Base-by-base conservation (phyloP, 1,284 basidiomycete species). In the Rhodotorula glutinis region DNA sequence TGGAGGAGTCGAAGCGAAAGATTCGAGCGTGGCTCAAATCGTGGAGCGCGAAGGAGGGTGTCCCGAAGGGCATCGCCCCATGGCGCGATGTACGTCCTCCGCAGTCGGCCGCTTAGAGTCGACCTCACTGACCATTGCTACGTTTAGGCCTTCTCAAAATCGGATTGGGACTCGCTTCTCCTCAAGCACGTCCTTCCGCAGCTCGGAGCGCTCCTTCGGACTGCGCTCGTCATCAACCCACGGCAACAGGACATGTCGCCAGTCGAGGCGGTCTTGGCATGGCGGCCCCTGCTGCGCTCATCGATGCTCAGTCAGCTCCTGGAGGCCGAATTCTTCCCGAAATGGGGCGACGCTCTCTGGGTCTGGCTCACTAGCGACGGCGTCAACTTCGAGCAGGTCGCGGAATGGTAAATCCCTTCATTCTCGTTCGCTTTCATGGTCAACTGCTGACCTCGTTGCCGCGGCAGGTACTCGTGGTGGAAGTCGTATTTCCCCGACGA, bases 261-360 rank as follows among this genome's bases (percentile, higher is more conserved):
- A 0, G 82, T 98, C 43, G 81, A 87, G n/a, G 82, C 82, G 57
- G 87, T 92, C 17, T 81, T 98, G 53, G 81, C 82, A 0, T 99
- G 96, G 96, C 81, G 81, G 23, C 75, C 79, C 30, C 82, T 92
- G 53, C 81, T 98, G 41, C 87, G 91, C 8, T 79, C 85, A 0
- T 88, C 88, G 2, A 85, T 92, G 67, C 83, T 94, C 70, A 83
- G 86, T 2, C 89, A 92, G 75, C 79, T 98, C 11, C 80, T 97
- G 70, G 90, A 94, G 77, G 83, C 84, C 13, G 92, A 92, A 75
- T 95, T 98, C 81, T 96, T 98, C 84, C 90, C 91, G 3, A 93
- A 94, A 77, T 98, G 93, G 93, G 83, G 98, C 58, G 86, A 91
- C 53, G 86, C 90, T n/a, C 81, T 99, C 46, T 88, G 92, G 75